phyloP scores from a whole-genome alignment of 192 early-diverging fungal species.

The Spizellomyces punctatus region DNA sequence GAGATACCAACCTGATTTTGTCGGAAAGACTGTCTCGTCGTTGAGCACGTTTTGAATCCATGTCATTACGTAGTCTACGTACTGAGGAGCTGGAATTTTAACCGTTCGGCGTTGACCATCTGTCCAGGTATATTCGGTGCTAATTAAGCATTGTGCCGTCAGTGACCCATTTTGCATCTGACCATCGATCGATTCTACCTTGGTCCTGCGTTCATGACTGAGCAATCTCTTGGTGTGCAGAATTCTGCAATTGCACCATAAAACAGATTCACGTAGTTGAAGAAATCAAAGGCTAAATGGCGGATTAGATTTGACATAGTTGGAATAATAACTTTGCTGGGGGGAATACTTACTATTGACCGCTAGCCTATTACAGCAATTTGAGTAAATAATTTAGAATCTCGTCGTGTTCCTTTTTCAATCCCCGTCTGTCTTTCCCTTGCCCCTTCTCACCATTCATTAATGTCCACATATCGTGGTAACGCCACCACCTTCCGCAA shows the following conservation, averaged over 20 bases:
- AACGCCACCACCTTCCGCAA: constrained; percentile 87
- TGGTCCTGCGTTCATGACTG: constrained; percentile 83
- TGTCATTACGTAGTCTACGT: constrained; percentile 90
- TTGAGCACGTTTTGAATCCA: constrained; percentile 84
- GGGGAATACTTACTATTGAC: constrained; percentile 31
- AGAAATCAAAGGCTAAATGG: constrained; percentile 78
- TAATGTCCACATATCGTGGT: constrained; percentile 87
- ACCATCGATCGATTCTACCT: constrained; percentile 40
- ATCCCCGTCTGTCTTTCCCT: neutral
- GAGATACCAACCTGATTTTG: constrained; percentile 67
- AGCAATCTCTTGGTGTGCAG: constrained; percentile 81
- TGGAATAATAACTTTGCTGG: neutral
- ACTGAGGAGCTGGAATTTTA: constrained; percentile 91
- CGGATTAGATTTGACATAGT: neutral
- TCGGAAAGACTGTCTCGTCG: constrained; percentile 92
- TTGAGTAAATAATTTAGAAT: neutral
- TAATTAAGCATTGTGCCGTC: neutral
- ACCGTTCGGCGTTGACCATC: constrained; percentile 75
- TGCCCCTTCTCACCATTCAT: constrained; percentile 82
- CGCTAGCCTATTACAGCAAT: constrained; percentile 34
- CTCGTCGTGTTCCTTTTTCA: neutral
- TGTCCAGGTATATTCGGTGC: constrained; percentile 88
- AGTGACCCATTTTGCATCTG: neutral
- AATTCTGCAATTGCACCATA: constrained; percentile 87
- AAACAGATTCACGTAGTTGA: constrained; percentile 88